A percentile compares a stretch with the other conserved stretches of the same genome.
phyloP scores from a whole-genome alignment of 768 basidiomycete genomes.

The Asterophora parasitica region DNA sequence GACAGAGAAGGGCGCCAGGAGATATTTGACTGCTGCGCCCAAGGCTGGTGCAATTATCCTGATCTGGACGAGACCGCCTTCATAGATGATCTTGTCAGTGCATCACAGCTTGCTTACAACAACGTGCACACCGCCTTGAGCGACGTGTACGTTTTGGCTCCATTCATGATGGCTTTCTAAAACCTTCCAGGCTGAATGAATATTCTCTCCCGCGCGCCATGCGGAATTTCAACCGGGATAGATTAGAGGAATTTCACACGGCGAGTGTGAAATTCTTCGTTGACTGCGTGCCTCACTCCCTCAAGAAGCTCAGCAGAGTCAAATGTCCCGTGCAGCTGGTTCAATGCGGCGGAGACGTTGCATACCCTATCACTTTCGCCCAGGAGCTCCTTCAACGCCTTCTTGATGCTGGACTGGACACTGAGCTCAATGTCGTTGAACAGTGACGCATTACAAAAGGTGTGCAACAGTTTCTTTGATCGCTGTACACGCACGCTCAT shows the following conservation, averaged over 20 bases:
- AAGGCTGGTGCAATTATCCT: conserved; percentile 5
- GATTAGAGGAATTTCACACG: conserved; percentile 26
- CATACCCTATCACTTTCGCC: conserved; percentile 25
- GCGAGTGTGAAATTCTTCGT: conserved; percentile 29
- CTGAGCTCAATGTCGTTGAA: no score
- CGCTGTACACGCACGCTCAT: no score
- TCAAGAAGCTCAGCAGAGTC: conserved; percentile 20
- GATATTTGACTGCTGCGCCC: conserved; percentile 18
- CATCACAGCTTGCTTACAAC: conserved; percentile 28
- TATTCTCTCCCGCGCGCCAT: conserved; percentile 19
- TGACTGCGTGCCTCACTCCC: conserved; percentile 21
- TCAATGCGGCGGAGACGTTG: conserved; percentile 31
- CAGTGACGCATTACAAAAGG: no score
- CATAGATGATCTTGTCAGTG: conserved; percentile 3
- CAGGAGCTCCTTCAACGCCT: no score
- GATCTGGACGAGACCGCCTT: conserved; percentile 4
- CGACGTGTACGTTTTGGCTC: conserved; percentile 19
- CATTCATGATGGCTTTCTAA: no score
- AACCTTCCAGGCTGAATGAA: conserved; percentile 23
- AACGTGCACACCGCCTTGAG: conserved; percentile 17
- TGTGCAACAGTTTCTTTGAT: no score
- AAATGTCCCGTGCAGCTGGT: conserved; percentile 28
- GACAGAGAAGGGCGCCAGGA: conserved; percentile 30
- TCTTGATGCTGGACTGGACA: no score
- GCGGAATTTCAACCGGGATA: conserved; percentile 21